Percentiles rank a stretch among this genome's conserved stretches.
Conservation (phyloP, 768 basidiomycete genomes). For the Mycena sanguinolenta region DNA sequence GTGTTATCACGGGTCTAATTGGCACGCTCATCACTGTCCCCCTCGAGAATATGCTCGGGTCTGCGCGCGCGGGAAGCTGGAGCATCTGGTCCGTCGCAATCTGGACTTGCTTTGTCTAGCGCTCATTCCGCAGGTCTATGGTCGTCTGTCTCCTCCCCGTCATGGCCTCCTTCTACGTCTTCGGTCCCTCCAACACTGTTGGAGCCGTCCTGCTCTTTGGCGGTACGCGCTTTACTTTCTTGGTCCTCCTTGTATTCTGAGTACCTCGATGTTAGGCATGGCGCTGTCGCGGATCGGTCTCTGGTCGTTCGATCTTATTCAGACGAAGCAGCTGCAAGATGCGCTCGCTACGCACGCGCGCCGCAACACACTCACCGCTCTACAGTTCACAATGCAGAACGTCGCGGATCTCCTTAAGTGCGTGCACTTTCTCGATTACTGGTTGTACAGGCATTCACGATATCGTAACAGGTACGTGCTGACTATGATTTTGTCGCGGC, state of each 20-base stretch:
- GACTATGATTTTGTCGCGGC: constrained; percentile 38
- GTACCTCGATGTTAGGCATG: constrained; percentile 50
- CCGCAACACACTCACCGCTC: constrained; percentile 55
- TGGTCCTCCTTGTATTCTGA: not conserved
- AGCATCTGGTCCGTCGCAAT: constrained; percentile 55
- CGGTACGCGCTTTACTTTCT: constrained; percentile 41
- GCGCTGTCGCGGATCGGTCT: constrained; percentile 61
- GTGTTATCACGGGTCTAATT: constrained; percentile 59
- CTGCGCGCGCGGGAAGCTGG: constrained; percentile 64
- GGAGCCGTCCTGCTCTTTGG: constrained; percentile 59
- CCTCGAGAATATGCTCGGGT: constrained; percentile 57
- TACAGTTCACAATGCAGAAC: constrained; percentile 56
- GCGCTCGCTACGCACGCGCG: constrained; percentile 58
- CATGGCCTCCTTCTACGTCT: constrained; percentile 53
- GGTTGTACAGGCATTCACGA: not conserved
- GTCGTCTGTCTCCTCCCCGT: constrained; percentile 60
- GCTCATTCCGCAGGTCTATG: constrained; percentile 57
- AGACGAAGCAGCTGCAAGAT: constrained; percentile 63
- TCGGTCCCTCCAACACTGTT: constrained; percentile 37
- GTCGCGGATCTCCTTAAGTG: constrained; percentile 46
- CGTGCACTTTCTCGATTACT: constrained; percentile 23
- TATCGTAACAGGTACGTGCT: constrained; percentile 30
- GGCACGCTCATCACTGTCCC: constrained; percentile 61
- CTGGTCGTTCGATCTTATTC: constrained; percentile 67
- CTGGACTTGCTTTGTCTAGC: not conserved